Percentiles rank a stretch among this genome's conserved stretches.
Evolutionary conservation across 495 filamentous ascomycete genomes (phyloP).

Genomic region (Neurospora cerealis): DNA sequence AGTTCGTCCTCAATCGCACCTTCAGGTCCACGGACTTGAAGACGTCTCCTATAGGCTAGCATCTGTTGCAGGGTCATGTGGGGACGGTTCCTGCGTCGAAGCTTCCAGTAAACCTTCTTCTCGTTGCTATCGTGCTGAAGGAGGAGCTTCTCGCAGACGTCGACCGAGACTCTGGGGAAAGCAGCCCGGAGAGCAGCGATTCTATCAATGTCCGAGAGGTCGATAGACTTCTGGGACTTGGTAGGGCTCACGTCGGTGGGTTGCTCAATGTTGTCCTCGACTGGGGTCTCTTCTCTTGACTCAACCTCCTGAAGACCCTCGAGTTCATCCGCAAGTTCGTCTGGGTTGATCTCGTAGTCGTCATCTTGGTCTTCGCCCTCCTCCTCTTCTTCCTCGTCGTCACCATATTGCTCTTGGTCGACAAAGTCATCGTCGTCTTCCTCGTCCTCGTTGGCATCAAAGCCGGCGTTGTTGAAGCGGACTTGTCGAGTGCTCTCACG

Average conservation of each 20-base stretch:
- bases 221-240: background rate
- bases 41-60: background rate
- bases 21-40: background rate
- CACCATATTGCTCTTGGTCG: slow-evolving; percentile 5
- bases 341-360: slow-evolving; percentile 11
- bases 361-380: slow-evolving; percentile 15
- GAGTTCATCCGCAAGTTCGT: slow-evolving; percentile 9
- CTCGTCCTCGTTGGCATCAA: slow-evolving; percentile 12
- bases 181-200: slow-evolving; percentile 24
- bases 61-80: slow-evolving; percentile 5
- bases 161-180: slow-evolving; percentile 21
- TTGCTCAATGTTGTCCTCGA: background rate
- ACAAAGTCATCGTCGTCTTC: slow-evolving; percentile 6
- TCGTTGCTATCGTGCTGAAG: slow-evolving; percentile 5
- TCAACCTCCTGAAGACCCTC: background rate
- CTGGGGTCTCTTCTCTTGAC: background rate
- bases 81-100: slow-evolving; percentile 4
- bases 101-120: slow-evolving; percentile 6
- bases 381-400: slow-evolving; percentile 21
- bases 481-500: slow-evolving; percentile 15
- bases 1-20: slow-evolving; percentile 1
- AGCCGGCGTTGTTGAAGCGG: slow-evolving; percentile 10
- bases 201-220: slow-evolving; percentile 17
- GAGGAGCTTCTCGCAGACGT: slow-evolving; percentile 20
- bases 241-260: background rate